Conservation (phyloP, 2,329 filamentous ascomycete species). For the Phoma sp. region DNA sequence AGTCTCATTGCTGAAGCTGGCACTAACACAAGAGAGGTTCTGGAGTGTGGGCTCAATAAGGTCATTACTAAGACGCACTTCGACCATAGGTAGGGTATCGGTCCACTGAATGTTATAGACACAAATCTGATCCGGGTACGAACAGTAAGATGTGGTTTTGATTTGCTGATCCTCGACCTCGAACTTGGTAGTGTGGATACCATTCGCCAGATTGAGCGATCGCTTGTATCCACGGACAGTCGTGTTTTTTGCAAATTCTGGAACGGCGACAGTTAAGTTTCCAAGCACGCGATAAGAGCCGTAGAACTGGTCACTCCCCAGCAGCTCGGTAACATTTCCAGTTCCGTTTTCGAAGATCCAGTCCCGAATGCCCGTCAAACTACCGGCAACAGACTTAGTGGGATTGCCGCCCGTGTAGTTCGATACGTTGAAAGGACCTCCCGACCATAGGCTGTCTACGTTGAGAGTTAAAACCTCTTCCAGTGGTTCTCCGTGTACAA, state of each 20-base stretch:
- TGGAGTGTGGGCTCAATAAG: slow-evolving; percentile 39
- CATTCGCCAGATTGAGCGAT: slow-evolving; percentile 53
- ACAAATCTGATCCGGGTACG: slow-evolving; percentile 51
- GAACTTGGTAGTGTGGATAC: slow-evolving; percentile 46
- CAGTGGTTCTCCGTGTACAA: slow-evolving; percentile 53
- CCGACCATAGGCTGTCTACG: slow-evolving; percentile 58
- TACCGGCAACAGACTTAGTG: slow-evolving; percentile 34
- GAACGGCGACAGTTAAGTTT: slow-evolving; percentile 53
- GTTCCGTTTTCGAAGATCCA: slow-evolving; percentile 58
- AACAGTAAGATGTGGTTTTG: slow-evolving; percentile 54
- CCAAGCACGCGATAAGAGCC: slow-evolving; percentile 57
- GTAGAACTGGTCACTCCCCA: slow-evolving; percentile 50
- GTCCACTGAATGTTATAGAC: slow-evolving; percentile 46
- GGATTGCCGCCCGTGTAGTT: slow-evolving; percentile 59
- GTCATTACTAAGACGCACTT: slow-evolving; percentile 52
- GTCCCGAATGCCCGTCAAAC: slow-evolving; percentile 52
- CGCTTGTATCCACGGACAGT: slow-evolving; percentile 45
- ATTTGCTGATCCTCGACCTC: slow-evolving; percentile 38
- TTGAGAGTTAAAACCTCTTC: slow-evolving; percentile 55
- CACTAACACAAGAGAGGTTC: slow-evolving; percentile 42
- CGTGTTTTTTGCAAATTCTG: slow-evolving; percentile 25
- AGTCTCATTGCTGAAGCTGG: slow-evolving; percentile 32
- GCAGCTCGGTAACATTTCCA: slow-evolving; percentile 50
- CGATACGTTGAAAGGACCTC: slow-evolving; percentile 55
- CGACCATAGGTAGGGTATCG: slow-evolving; percentile 49